A percentile compares a stretch with the other conserved stretches of the same genome.
These are phyloP conservation scores for Mediolabrus comicus DNA, from an alignment of 108 stramenopile genomes.

Conservation along the genomic window DNA sequence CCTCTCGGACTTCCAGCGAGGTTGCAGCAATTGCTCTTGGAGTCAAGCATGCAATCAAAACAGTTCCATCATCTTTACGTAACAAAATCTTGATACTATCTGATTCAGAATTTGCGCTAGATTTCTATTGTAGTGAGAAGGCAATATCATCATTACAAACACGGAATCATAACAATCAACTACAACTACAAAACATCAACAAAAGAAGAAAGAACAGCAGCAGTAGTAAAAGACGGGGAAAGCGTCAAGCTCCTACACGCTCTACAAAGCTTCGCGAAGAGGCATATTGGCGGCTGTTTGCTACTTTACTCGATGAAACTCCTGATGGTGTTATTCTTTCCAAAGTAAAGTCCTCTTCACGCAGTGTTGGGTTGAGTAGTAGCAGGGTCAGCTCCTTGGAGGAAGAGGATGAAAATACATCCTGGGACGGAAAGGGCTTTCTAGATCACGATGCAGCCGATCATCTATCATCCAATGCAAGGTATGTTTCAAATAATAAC, in stretches of 20 bases:
- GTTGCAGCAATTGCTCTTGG: constrained; percentile 42
- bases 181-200: neutral
- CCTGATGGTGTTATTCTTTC: constrained; percentile 24
- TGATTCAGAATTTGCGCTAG: constrained; percentile 36
- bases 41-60: constrained; percentile 24
- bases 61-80: constrained; percentile 12
- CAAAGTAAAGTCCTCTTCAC: constrained; percentile 39
- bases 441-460: constrained; percentile 41
- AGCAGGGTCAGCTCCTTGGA: neutral
- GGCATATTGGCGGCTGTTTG: constrained; percentile 16
- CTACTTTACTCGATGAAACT: constrained; percentile 20
- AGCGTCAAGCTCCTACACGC: neutral
- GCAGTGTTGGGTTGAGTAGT: constrained; percentile 13
- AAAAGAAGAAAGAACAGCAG: neutral
- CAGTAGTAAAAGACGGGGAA: neutral
- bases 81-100: constrained; percentile 24
- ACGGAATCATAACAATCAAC: no score
- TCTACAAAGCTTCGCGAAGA: constrained; percentile 14
- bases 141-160: no score
- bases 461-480: constrained; percentile 29
- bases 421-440: constrained; percentile 37
- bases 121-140: constrained; percentile 10
- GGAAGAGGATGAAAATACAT: neutral
- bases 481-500: constrained; percentile 16
- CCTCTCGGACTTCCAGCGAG: constrained; percentile 20